Evolutionary conservation across 768 basidiomycete species (phyloP).

Genomic region (Vararia minispora): DNA sequence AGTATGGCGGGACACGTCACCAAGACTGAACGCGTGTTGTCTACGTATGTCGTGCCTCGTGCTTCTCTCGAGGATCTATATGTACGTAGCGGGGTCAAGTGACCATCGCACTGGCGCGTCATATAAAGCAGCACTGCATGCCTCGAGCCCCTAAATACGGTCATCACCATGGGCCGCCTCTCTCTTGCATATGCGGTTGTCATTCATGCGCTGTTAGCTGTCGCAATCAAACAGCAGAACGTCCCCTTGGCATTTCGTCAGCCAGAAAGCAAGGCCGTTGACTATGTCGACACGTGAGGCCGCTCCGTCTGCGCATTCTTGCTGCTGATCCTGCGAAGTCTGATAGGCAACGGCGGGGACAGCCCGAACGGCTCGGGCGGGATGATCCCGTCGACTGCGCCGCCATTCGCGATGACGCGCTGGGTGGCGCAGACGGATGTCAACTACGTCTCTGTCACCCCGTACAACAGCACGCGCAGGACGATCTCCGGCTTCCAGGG

Average conservation of each 20-base stretch:
- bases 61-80: too few relatives aligned
- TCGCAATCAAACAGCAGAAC: too few relatives aligned
- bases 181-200: too few relatives aligned
- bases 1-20: too few relatives aligned
- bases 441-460: slow-evolving; percentile 65
- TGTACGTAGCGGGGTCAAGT: too few relatives aligned
- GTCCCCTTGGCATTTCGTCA: slow-evolving; percentile 14
- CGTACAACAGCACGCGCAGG: slow-evolving; percentile 54
- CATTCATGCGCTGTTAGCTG: too few relatives aligned
- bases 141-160: too few relatives aligned
- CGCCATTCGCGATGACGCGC: slow-evolving; percentile 79
- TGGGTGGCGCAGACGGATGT: slow-evolving; percentile 76
- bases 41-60: too few relatives aligned
- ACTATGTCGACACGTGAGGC: slow-evolving; percentile 37
- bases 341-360: slow-evolving; percentile 67
- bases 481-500: slow-evolving; percentile 66
- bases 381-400: slow-evolving; percentile 68
- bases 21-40: too few relatives aligned
- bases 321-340: slow-evolving; percentile 16
- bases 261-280: slow-evolving; percentile 28
- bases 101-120: too few relatives aligned
- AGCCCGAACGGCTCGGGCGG: slow-evolving; percentile 63
- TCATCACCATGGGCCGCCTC: too few relatives aligned
- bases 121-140: too few relatives aligned
- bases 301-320: not conserved